These are phyloP conservation scores for Chaetomiaceae sp. DNA, from an alignment of 2,329 filamentous ascomycete species.

Conservation along the genomic window DNA sequence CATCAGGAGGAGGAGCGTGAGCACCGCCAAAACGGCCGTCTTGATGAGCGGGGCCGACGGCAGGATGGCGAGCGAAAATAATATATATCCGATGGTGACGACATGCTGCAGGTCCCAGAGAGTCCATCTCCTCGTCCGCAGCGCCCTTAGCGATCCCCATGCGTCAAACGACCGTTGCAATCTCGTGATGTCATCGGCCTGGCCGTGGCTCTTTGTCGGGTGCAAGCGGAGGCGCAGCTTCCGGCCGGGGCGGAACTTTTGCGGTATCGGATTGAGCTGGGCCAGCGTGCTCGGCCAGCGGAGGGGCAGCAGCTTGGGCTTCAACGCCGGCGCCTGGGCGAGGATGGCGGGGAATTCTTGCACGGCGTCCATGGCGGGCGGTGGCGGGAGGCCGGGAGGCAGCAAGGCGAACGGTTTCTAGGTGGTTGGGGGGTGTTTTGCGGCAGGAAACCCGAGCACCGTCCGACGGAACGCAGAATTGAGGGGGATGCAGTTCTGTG, in stretches of 20 bases:
- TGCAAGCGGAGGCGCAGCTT: constrained; percentile 23
- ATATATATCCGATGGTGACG: constrained; percentile 64
- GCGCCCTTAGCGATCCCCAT: constrained; percentile 66
- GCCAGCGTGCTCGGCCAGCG: constrained; percentile 24
- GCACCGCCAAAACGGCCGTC: constrained; percentile 61
- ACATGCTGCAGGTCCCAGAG: constrained; percentile 82
- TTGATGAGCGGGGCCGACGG: constrained; percentile 77
- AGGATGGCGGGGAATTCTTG: constrained; percentile 14
- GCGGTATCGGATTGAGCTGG: constrained; percentile 31
- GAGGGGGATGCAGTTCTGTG: background rate
- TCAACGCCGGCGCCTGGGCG: constrained; percentile 24
- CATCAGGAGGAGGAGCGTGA: constrained; percentile 68
- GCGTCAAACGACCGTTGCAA: constrained; percentile 81
- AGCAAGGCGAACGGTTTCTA: background rate
- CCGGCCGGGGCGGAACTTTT: constrained; percentile 29
- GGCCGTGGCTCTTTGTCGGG: constrained; percentile 16
- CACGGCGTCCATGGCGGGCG: constrained; percentile 7
- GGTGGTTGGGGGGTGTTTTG: background rate
- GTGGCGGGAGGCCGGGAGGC: background rate
- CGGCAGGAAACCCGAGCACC: background rate
- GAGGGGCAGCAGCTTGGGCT: constrained; percentile 27
- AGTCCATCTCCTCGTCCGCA: constrained; percentile 75
- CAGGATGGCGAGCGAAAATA: constrained; percentile 81
- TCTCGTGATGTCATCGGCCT: constrained; percentile 59
- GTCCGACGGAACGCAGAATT: background rate